Percentiles rank a stretch among this genome's conserved stretches.
These are phyloP conservation scores for Didymella sp. DNA, from an alignment of 2,329 filamentous ascomycete species.

Conservation along the genomic window DNA sequence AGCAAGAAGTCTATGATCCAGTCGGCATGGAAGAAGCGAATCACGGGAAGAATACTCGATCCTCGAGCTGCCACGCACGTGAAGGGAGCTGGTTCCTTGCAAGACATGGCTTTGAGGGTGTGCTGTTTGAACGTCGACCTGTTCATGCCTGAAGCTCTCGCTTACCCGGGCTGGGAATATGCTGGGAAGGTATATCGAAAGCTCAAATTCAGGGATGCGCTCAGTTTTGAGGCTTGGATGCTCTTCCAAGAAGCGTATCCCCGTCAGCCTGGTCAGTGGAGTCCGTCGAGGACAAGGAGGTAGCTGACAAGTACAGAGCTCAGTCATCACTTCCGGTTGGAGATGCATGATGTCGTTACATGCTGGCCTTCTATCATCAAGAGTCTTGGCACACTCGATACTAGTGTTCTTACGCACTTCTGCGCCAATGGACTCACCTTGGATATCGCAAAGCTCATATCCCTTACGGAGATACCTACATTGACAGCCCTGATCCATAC, in stretches of 20 bases:
- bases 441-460: conserved; percentile 2
- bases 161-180: conserved; percentile 1
- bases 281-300: neutral
- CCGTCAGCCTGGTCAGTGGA: neutral
- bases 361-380: conserved; percentile 3
- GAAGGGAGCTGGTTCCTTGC: neutral
- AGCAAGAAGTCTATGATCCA: neutral
- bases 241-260: conserved; percentile 5
- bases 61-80: neutral
- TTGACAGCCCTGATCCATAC: conserved; percentile 3
- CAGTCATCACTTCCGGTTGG: neutral
- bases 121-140: conserved; percentile 4
- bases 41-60: neutral
- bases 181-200: neutral
- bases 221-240: conserved; percentile 7
- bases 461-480: neutral
- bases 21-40: neutral
- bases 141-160: conserved; percentile 5
- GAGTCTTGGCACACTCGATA: neutral
- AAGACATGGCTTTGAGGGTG: conserved; percentile 1
- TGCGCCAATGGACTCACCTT: conserved; percentile 1
- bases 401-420: conserved; percentile 2
- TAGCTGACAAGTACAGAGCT: neutral
- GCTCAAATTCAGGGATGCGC: conserved; percentile 6
- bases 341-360: neutral